Conservation (phyloP, 257 asterid species). For the Perilla frutescens region DNA sequence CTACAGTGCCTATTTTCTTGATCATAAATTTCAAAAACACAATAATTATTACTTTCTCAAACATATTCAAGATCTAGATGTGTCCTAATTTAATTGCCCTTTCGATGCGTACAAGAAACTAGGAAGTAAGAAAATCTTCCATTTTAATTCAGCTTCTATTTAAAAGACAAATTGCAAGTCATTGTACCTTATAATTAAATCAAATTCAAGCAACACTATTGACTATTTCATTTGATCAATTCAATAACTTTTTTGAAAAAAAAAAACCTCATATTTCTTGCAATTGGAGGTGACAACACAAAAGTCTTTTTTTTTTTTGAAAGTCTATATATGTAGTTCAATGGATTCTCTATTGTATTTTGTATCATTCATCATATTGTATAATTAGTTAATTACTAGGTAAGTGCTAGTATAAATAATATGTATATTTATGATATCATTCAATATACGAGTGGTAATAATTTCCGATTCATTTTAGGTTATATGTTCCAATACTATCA, state of each 20-base stretch:
- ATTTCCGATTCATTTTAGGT: too few species aligned
- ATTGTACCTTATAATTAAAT: conserved; percentile 37
- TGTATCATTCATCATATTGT: too few species aligned
- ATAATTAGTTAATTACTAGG: too few species aligned
- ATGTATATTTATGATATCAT: too few species aligned
- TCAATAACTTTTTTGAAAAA: neutral
- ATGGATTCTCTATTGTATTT: too few species aligned
- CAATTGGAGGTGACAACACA: neutral
- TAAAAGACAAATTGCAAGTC: conserved; percentile 46
- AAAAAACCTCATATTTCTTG: neutral
- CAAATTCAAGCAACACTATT: neutral
- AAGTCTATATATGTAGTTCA: too few species aligned
- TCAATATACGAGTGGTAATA: too few species aligned
- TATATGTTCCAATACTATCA: too few species aligned
- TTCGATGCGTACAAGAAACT: conserved; percentile 48
- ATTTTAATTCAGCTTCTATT: neutral
- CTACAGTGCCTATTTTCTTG: too few species aligned
- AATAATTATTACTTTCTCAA: neutral
- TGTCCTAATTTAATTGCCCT: neutral
- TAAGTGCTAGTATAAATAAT: too few species aligned
- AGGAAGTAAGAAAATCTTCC: conserved; percentile 19
- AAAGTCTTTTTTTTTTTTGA: too few species aligned
- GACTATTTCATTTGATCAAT: conserved; percentile 17
- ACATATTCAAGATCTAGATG: neutral
- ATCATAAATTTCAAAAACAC: neutral